Evolutionary conservation across 352 stramenopile species (phyloP).

Genomic region (Globisporangium rhizosaccharum): DNA sequence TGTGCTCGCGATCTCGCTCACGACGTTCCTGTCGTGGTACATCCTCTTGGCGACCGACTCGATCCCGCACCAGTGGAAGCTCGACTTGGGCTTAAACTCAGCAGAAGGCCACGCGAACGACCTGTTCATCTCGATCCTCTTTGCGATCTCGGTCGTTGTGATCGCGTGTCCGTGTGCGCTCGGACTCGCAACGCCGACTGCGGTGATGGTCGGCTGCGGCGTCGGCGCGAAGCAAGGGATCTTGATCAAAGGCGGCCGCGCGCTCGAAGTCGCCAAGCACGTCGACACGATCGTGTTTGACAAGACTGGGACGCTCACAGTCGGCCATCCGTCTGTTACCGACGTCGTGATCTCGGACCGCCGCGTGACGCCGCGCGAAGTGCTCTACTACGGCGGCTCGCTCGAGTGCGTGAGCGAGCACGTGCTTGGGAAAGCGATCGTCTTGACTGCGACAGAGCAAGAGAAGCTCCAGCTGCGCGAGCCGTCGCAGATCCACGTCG

Average conservation of each 20-base stretch:
- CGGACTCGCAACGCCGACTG: slow-evolving; percentile 77
- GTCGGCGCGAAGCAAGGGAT: slow-evolving; percentile 86
- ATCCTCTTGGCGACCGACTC: slow-evolving; percentile 38
- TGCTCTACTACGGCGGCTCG: slow-evolving; percentile 76
- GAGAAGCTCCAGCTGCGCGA: slow-evolving; percentile 74
- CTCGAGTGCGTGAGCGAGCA: slow-evolving; percentile 85
- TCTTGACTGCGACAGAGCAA: slow-evolving; percentile 64
- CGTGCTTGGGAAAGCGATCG: slow-evolving; percentile 80
- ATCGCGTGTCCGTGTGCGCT: slow-evolving; percentile 86
- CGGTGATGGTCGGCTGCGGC: slow-evolving; percentile 86
- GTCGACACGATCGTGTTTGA: slow-evolving; percentile 90
- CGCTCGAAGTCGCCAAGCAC: slow-evolving; percentile 76
- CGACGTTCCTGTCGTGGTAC: slow-evolving; percentile 63
- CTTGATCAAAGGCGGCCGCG: slow-evolving; percentile 82
- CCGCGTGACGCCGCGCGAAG: slow-evolving; percentile 51
- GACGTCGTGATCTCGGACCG: slow-evolving; percentile 71
- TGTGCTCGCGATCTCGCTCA: slow-evolving; percentile 48
- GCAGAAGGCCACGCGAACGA: slow-evolving; percentile 58
- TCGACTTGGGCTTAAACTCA: slow-evolving; percentile 40
- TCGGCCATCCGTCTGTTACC: slow-evolving; percentile 71
- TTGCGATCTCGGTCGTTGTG: slow-evolving; percentile 86
- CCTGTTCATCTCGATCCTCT: slow-evolving; percentile 69
- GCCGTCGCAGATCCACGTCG: slow-evolving; percentile 63
- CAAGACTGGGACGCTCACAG: slow-evolving; percentile 91
- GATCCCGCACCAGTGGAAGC: slow-evolving; percentile 47